phyloP scores from a whole-genome alignment of 495 filamentous ascomycete genomes.

The Annulohypoxylon moriforme region DNA sequence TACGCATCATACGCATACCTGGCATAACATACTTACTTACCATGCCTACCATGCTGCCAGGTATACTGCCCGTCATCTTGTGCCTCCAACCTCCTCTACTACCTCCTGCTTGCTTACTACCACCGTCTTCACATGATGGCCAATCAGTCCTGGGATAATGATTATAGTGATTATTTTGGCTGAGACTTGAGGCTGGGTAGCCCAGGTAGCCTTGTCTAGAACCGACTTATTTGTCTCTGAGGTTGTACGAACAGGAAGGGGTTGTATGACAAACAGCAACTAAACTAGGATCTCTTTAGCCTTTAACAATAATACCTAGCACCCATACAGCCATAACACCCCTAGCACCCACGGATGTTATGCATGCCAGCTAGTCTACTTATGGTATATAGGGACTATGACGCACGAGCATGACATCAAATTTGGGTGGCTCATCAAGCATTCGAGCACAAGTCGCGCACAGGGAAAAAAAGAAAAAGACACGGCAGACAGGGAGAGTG shows the following conservation, averaged over 20 bases:
- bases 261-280: conserved; percentile 13
- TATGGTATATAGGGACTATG: conserved; percentile 22
- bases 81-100: neutral
- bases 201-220: conserved; percentile 39
- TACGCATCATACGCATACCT: conserved; percentile 19
- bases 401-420: conserved; percentile 37
- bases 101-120: conserved; percentile 13
- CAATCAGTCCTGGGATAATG: conserved; percentile 16
- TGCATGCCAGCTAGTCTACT: conserved; percentile 8
- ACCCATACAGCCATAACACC: neutral
- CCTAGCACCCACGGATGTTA: conserved; percentile 19
- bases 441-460: neutral
- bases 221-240: conserved; percentile 16
- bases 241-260: conserved; percentile 10
- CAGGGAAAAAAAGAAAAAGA: neutral
- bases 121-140: conserved; percentile 8
- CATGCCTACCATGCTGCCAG: neutral
- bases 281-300: conserved; percentile 5
- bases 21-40: neutral
- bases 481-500: neutral
- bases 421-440: neutral
- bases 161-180: conserved; percentile 12
- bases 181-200: conserved; percentile 40
- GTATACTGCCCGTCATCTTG: conserved; percentile 28
- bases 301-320: neutral